Percentiles rank a stretch among this genome's conserved stretches.
Evolutionary conservation across 352 stramenopile genomes (phyloP).

Genomic region (Pythium sukuiense): DNA sequence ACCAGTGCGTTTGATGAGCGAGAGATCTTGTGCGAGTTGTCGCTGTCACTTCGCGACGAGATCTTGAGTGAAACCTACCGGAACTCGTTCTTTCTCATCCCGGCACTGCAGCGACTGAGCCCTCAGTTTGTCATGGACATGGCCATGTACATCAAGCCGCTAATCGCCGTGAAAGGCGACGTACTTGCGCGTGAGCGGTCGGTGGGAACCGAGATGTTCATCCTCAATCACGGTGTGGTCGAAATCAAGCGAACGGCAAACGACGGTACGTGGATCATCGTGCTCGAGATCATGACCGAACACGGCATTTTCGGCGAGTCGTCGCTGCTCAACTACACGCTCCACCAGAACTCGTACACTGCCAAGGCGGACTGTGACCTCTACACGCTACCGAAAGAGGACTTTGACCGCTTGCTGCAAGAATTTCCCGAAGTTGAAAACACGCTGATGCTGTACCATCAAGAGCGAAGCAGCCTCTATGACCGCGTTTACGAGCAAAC

Average conservation of each 20-base stretch:
- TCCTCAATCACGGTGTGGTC: slow-evolving; percentile 73
- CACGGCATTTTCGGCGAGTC: slow-evolving; percentile 68
- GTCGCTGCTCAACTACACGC: slow-evolving; percentile 69
- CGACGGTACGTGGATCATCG: slow-evolving; percentile 62
- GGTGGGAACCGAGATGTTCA: slow-evolving; percentile 82
- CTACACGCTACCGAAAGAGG: slow-evolving; percentile 77
- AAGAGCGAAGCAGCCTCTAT: slow-evolving; percentile 60
- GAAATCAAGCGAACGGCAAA: slow-evolving; percentile 60
- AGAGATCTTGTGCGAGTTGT: slow-evolving; percentile 75
- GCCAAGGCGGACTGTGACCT: slow-evolving; percentile 72
- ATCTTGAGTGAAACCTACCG: slow-evolving; percentile 78
- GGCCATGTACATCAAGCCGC: slow-evolving; percentile 84
- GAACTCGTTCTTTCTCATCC: slow-evolving; percentile 73
- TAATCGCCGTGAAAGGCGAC: slow-evolving; percentile 69
- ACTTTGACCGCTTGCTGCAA: slow-evolving; percentile 79
- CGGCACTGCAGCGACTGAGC: slow-evolving; percentile 67
- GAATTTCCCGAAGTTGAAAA: slow-evolving; percentile 75
- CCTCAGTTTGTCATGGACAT: slow-evolving; percentile 82
- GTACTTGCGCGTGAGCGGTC: slow-evolving; percentile 60
- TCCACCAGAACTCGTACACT: slow-evolving; percentile 76
- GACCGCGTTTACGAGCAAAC: slow-evolving; percentile 72
- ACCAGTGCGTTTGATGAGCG: slow-evolving; percentile 77
- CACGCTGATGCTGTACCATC: slow-evolving; percentile 58
- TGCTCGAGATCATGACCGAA: slow-evolving; percentile 73
- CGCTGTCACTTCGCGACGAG: slow-evolving; percentile 68